Base-by-base conservation (phyloP, 1,139 yeast genomes). In the Yamadazyma atmosphaerica region DNA sequence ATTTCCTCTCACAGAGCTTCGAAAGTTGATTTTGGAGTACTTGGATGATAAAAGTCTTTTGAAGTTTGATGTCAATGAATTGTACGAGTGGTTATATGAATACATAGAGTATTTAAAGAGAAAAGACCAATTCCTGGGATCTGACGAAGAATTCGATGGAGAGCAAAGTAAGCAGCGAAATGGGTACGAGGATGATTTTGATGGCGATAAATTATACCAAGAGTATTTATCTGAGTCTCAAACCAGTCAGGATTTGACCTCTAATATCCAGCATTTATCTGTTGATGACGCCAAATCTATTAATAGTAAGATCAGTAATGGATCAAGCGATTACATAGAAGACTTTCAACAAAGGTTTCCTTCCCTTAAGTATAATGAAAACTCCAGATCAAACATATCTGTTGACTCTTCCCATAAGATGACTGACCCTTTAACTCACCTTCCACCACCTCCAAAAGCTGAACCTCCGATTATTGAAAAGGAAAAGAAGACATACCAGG, bases 31-130 rank as follows among this genome's bases (percentile, higher is more conserved):
- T 7, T 46, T 68, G 30, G 57, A 54, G 15, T 72, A 65, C 46
- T 55, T 72, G 41, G 51, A 45, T 2, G 58, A 52, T 11, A 59
- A 65, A 38, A 50, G 58, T n/a, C 48, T 68, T 32, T 54, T 72
- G 34, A 54, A 56, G 10, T 72, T 69, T 41, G 61, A 70, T 41
- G 66, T 69, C 5, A 56, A 57, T 5, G 71, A 67, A 39, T 55
- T 72, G 35, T 65, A 67, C 44, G 47, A 46, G 10, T 72, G 77
- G 77, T 50, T 72, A 23, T 55, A 66, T 42, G 63, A 63, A 37
- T 72, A 72, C 43, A 63, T 71, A n/a, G 66, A 55, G 5, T 72
- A 70, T 43, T 55, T 70, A 41, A 63, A 60, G 43, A 54, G 63
- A 28, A 59, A 60, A 45, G 75, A 70, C 31, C 40, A 36, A 24